A percentile compares a stretch with the other conserved stretches of the same genome.
These are phyloP conservation scores for Didymellaceae sp. DNA, from an alignment of 2,329 filamentous ascomycete genomes.

Conservation along the genomic window DNA sequence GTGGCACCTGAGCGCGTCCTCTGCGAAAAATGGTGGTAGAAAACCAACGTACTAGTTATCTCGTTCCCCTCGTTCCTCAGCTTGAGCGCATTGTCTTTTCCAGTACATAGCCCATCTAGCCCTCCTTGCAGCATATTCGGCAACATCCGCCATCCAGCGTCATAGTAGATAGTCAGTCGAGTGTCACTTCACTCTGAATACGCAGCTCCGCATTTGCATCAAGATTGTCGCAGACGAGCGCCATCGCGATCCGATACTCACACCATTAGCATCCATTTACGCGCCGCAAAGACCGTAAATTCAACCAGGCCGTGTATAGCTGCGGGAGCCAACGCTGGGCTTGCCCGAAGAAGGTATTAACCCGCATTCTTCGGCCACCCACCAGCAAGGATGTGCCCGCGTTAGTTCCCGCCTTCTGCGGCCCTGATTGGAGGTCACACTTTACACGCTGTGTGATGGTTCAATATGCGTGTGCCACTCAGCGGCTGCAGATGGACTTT, in stretches of 20 bases:
- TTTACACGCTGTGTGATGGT: slow-evolving; percentile 38
- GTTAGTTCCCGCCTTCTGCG: slow-evolving; percentile 13
- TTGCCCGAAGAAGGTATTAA: slow-evolving; percentile 6
- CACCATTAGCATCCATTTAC: slow-evolving; percentile 32
- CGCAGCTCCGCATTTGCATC: slow-evolving; percentile 4
- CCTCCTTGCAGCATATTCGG: slow-evolving; percentile 7
- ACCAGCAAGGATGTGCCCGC: slow-evolving; percentile 11
- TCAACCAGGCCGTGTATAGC: slow-evolving; percentile 12
- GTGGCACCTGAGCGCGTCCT: slow-evolving; percentile 51
- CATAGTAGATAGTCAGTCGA: slow-evolving; percentile 19
- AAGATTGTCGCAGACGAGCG: slow-evolving; percentile 19
- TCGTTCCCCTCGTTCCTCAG: slow-evolving; percentile 4
- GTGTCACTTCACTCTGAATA: slow-evolving; percentile 21
- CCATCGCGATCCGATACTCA: slow-evolving; percentile 29
- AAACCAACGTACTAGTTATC: slow-evolving; percentile 1
- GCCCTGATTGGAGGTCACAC: slow-evolving; percentile 33
- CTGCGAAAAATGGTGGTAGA: slow-evolving; percentile 61
- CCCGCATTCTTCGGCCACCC: slow-evolving; percentile 4
- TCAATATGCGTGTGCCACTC: slow-evolving; percentile 40
- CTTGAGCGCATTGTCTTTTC: slow-evolving; percentile 10
- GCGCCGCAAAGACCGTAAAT: slow-evolving; percentile 34
- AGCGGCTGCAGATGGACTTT: slow-evolving; percentile 37
- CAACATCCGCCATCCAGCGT: slow-evolving; percentile 7
- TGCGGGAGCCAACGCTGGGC: slow-evolving; percentile 16
- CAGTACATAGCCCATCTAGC: slow-evolving; percentile 4